These are phyloP conservation scores for Pichia inconspicua DNA, from an alignment of 1,139 yeast species.

Conservation along the genomic window DNA sequence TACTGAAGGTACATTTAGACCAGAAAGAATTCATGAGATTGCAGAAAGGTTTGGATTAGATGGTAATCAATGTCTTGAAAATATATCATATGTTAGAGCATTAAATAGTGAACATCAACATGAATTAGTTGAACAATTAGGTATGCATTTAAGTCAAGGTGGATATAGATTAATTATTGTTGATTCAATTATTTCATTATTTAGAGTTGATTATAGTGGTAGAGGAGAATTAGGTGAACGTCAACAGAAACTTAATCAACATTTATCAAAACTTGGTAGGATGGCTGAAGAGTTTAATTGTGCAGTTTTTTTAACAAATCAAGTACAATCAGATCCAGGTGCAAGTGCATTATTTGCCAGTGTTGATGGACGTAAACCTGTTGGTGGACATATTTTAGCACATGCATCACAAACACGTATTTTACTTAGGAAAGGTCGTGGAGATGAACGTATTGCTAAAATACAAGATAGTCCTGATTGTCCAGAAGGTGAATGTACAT, in stretches of 20 bases:
- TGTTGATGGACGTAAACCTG: slow-evolving; percentile 59
- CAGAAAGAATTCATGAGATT: slow-evolving; percentile 47
- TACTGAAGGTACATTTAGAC: slow-evolving; percentile 55
- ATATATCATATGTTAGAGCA: slow-evolving; percentile 46
- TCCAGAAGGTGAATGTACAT: slow-evolving; percentile 52
- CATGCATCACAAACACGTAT: slow-evolving; percentile 60
- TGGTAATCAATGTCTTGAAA: slow-evolving; percentile 40
- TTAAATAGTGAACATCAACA: slow-evolving; percentile 52
- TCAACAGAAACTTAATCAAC: slow-evolving; percentile 54
- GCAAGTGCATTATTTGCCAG: slow-evolving; percentile 58
- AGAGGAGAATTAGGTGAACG: slow-evolving; percentile 56
- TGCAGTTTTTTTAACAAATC: slow-evolving; percentile 54
- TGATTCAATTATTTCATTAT: slow-evolving; percentile 57
- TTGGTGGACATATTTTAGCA: slow-evolving; percentile 58
- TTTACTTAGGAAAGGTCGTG: slow-evolving; percentile 51
- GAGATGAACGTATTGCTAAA: slow-evolving; percentile 58
- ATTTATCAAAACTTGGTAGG: slow-evolving; percentile 42
- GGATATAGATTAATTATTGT: slow-evolving; percentile 30
- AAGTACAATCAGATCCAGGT: slow-evolving; percentile 64
- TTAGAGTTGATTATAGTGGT: slow-evolving; percentile 53
- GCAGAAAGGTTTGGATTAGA: slow-evolving; percentile 50
- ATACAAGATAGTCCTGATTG: slow-evolving; percentile 57
- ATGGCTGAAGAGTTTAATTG: slow-evolving; percentile 53
- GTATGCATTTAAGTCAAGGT: slow-evolving; percentile 43
- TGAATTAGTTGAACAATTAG: slow-evolving; percentile 48